Evolutionary conservation across 768 basidiomycete species (phyloP).

Genomic region (Rickenella mellea): DNA sequence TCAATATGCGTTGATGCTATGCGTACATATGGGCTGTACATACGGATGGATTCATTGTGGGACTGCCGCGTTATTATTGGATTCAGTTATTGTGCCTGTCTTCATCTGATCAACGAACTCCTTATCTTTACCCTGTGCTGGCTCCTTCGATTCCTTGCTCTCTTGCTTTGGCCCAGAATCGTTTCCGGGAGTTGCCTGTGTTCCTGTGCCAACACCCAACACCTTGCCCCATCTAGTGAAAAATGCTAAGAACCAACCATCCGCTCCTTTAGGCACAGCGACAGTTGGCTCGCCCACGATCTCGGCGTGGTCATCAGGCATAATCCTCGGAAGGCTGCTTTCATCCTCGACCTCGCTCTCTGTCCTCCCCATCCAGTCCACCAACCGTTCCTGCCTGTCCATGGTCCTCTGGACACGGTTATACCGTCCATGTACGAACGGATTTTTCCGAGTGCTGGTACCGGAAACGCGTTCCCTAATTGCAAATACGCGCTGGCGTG

Average conservation of each 20-base stretch:
- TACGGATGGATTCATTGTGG: not conserved
- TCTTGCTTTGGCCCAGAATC: not conserved
- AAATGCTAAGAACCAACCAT: constrained; percentile 68
- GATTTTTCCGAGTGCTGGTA: constrained; percentile 38
- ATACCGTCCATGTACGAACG: constrained; percentile 46
- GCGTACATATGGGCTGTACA: not conserved
- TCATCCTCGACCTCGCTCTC: constrained; percentile 76
- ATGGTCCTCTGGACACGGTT: constrained; percentile 64
- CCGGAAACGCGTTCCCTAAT: constrained; percentile 65
- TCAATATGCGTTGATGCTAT: constrained; percentile 1
- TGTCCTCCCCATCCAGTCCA: constrained; percentile 61
- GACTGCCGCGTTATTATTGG: not conserved
- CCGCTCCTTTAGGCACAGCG: constrained; percentile 16
- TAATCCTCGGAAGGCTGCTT: constrained; percentile 21
- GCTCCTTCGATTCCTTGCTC: not conserved
- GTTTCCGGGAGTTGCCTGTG: not conserved
- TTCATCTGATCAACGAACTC: not conserved
- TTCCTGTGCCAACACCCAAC: constrained; percentile 37
- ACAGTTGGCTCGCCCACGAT: constrained; percentile 22
- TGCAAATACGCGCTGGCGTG: constrained; percentile 53
- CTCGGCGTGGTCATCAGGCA: constrained; percentile 10
- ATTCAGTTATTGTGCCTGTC: not conserved
- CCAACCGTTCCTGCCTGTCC: constrained; percentile 50
- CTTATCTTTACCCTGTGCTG: not conserved
- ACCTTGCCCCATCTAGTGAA: constrained; percentile 69